phyloP scores from a whole-genome alignment of 148 eudicot species.

The Cornus suecica region DNA sequence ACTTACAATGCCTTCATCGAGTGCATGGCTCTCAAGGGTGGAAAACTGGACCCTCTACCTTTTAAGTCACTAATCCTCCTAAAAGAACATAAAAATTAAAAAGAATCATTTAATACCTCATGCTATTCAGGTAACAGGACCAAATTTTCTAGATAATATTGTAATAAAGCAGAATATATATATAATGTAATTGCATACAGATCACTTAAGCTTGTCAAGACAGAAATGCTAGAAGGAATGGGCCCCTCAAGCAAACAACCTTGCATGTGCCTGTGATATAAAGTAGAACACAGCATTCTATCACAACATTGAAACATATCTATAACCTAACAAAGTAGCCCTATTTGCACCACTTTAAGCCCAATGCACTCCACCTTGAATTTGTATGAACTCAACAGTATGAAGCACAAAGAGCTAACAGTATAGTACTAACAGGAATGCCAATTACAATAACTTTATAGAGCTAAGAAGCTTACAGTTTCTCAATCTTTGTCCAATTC shows the following conservation, averaged over 20 bases:
- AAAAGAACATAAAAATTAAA: neutral
- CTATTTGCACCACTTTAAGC: neutral
- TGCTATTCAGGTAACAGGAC: neutral
- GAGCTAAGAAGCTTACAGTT: conserved; percentile 45
- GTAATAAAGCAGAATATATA: neutral
- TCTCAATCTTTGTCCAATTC: conserved; percentile 45
- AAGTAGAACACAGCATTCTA: neutral
- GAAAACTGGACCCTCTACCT: conserved; percentile 40
- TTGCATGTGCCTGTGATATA: conserved; percentile 45
- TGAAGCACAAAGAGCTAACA: neutral
- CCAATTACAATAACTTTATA: neutral
- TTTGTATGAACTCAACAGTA: neutral
- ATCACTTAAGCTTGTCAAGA: conserved; percentile 46
- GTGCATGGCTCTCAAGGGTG: conserved; percentile 29
- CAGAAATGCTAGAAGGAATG: conserved; percentile 48
- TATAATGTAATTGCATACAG: conserved; percentile 34
- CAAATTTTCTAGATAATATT: too few relatives aligned
- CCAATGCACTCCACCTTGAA: neutral
- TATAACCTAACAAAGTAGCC: neutral
- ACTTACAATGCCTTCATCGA: conserved; percentile 50
- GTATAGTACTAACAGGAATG: neutral
- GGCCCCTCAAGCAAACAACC: conserved; percentile 61
- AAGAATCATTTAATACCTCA: neutral
- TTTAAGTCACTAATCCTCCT: conserved; percentile 62
- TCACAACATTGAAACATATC: neutral